Percentiles rank a stretch among this genome's conserved stretches.
phyloP scores from a whole-genome alignment of 1,139 yeast species.

The Magnusiomyces fungicola region DNA sequence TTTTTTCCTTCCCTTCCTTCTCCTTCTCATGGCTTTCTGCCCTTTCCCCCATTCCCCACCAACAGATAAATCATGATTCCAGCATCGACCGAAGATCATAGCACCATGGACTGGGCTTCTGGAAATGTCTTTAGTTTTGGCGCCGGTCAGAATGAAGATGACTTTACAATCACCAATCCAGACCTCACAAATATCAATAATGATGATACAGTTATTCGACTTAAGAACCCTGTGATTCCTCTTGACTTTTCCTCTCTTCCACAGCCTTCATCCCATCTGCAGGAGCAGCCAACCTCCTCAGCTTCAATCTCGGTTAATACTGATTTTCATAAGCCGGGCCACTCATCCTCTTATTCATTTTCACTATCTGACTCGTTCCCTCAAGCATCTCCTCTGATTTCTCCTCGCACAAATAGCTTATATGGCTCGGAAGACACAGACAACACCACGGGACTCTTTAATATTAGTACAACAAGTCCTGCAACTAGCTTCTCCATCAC shows the following conservation, averaged over 20 bases:
- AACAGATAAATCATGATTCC: too few relatives aligned
- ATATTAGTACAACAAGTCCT: background rate
- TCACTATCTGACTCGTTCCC: background rate
- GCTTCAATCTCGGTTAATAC: background rate
- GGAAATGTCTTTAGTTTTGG: background rate
- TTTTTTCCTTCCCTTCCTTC: too few relatives aligned
- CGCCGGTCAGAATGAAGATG: background rate
- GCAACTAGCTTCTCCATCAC: slow-evolving; percentile 2
- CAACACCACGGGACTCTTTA: background rate
- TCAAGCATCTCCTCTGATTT: background rate
- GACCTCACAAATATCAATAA: background rate
- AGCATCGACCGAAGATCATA: too few relatives aligned
- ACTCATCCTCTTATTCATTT: background rate
- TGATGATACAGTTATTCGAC: background rate
- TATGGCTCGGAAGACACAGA: background rate
- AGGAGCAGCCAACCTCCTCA: too few relatives aligned
- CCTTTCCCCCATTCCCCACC: too few relatives aligned
- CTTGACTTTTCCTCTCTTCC: background rate
- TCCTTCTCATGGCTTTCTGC: too few relatives aligned
- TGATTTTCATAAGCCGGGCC: background rate
- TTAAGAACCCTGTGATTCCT: background rate
- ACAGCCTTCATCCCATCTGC: background rate
- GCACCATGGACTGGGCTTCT: too few relatives aligned
- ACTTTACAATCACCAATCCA: background rate
- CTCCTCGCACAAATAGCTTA: background rate